Evolutionary conservation across 2,329 filamentous ascomycete genomes (phyloP).

Genomic region (Pseudogymnoascus pannorum): DNA sequence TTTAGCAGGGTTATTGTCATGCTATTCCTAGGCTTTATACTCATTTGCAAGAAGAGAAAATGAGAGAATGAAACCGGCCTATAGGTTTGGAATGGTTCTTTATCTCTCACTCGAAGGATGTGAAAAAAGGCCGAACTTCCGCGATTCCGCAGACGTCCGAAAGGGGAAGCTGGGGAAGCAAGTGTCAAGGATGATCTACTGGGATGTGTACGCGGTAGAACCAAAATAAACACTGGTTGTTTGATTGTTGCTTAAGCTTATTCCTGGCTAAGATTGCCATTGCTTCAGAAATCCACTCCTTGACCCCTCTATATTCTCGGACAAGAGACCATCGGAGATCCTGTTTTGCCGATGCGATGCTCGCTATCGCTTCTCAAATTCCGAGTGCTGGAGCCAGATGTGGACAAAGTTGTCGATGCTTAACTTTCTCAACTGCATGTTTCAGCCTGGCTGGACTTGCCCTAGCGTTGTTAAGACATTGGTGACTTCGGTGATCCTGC

Average conservation of each 20-base stretch:
- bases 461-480: background rate
- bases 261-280: background rate
- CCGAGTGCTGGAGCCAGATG: background rate
- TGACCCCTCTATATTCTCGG: background rate
- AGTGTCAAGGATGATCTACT: background rate
- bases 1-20: too few species aligned
- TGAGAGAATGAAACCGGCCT: background rate
- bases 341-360: background rate
- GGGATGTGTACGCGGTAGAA: background rate
- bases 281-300: background rate
- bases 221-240: constrained; percentile 3
- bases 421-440: background rate
- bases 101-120: background rate
- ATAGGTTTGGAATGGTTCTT: background rate
- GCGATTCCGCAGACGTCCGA: background rate
- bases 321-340: background rate
- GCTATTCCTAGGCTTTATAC: background rate
- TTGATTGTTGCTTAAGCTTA: constrained; percentile 5
- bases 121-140: background rate
- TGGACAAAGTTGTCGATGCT: background rate
- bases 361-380: background rate
- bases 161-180: background rate
- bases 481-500: background rate
- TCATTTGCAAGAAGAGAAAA: background rate
- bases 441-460: background rate